Percentiles rank a stretch among this genome's conserved stretches.
phyloP scores from a whole-genome alignment of 2,329 filamentous ascomycete species.

The Berkeleyomyces basicola region DNA sequence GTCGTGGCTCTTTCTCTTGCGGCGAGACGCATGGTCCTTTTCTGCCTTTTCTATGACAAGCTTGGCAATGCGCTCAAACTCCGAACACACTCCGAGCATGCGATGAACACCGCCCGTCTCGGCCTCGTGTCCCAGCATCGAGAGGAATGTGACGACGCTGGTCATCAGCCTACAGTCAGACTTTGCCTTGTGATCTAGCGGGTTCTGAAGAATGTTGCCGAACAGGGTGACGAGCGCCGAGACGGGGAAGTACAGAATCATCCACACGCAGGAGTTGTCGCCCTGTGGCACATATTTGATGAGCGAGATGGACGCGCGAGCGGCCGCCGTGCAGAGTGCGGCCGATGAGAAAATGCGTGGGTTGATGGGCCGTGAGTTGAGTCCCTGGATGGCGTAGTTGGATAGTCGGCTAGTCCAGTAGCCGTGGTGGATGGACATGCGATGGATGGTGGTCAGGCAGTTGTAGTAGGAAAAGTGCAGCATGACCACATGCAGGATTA shows the following conservation, averaged over 20 bases:
- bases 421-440: constrained; percentile 94
- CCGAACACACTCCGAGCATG: constrained; percentile 86
- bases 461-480: constrained; percentile 97
- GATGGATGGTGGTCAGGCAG: constrained; percentile 89
- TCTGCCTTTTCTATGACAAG: constrained; percentile 84
- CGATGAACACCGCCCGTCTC: constrained; percentile 81
- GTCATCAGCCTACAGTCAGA: constrained; percentile 87
- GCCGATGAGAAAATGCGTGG: constrained; percentile 90
- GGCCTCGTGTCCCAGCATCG: constrained; percentile 74
- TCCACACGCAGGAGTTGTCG: constrained; percentile 88
- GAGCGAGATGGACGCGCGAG: constrained; percentile 78
- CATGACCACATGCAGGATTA: constrained; percentile 89
- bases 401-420: constrained; percentile 95
- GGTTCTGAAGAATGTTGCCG: constrained; percentile 91
- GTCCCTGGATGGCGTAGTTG: constrained; percentile 85
- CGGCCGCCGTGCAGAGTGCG: constrained; percentile 80
- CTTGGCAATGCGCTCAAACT: constrained; percentile 88
- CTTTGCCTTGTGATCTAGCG: constrained; percentile 70
- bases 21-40: constrained; percentile 59
- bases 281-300: constrained; percentile 94
- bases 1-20: constrained; percentile 68
- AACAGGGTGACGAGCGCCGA: constrained; percentile 90
- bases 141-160: constrained; percentile 79
- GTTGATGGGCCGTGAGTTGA: constrained; percentile 81
- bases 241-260: constrained; percentile 92